Evolutionary conservation across 129 eudicot species (phyloP).

Genomic region (Sambucus nigra): DNA sequence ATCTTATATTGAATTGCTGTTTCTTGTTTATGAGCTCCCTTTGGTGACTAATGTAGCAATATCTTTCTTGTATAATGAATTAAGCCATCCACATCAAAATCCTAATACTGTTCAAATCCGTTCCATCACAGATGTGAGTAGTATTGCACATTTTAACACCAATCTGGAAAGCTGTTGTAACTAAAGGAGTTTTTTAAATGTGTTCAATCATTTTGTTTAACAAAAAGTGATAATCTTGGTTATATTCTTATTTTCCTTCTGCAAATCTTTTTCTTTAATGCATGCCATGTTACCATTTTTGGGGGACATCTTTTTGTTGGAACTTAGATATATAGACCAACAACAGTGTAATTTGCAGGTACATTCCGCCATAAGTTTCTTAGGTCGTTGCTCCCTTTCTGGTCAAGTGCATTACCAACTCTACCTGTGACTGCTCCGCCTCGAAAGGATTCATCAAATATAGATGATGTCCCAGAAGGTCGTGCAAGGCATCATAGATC

Average conservation of each 20-base stretch:
- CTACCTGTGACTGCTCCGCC: slow-evolving; percentile 89
- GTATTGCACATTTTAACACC: background rate
- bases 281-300: background rate
- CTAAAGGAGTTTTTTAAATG: background rate
- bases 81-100: background rate
- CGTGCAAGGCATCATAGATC: slow-evolving; percentile 60
- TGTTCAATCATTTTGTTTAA: no score
- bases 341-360: slow-evolving; percentile 32
- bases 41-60: background rate
- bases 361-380: slow-evolving; percentile 69
- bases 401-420: slow-evolving; percentile 93
- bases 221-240: no score
- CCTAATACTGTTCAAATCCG: background rate
- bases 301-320: background rate
- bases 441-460: slow-evolving; percentile 57
- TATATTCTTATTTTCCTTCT: background rate
- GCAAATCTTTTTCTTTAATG: background rate
- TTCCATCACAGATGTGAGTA: background rate
- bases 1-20: background rate
- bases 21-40: background rate
- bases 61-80: background rate
- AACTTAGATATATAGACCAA: background rate
- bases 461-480: slow-evolving; percentile 50
- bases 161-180: background rate
- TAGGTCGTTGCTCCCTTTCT: slow-evolving; percentile 75